Percentiles rank a stretch among this genome's conserved stretches.
Evolutionary conservation across 176 grass and related monocot species (phyloP).

Genomic region (Zizania latifolia): DNA sequence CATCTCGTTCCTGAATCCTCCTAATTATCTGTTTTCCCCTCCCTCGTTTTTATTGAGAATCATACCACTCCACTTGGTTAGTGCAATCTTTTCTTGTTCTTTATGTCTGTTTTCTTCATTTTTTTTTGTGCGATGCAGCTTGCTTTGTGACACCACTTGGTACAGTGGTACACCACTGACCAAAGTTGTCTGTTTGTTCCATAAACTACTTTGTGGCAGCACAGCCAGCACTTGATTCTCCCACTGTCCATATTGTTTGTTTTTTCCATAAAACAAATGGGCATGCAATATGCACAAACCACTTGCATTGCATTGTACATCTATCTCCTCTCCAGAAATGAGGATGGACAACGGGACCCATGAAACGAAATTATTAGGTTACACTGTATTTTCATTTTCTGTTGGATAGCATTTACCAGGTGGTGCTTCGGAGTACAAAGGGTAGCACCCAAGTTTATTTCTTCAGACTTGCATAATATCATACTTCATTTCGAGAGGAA

Average conservation of each 20-base stretch:
- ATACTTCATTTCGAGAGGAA: no score
- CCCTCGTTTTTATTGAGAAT: neutral
- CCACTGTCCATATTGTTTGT: neutral
- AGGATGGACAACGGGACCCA: neutral
- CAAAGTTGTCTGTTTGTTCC: neutral
- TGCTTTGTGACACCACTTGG: neutral
- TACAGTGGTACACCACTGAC: neutral
- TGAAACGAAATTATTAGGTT: neutral
- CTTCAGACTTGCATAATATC: no score
- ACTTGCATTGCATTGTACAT: neutral
- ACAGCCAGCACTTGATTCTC: conserved; percentile 4
- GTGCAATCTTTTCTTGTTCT: neutral
- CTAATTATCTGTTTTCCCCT: neutral
- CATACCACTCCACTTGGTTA: conserved; percentile 25
- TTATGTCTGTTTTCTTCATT: neutral
- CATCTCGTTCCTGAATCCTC: neutral
- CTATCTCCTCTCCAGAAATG: neutral
- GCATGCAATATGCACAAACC: neutral
- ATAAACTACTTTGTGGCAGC: neutral
- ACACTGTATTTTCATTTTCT: neutral
- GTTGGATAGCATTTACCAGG: neutral
- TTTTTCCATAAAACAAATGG: conserved; percentile 13
- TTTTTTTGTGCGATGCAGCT: neutral
- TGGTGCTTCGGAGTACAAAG: neutral
- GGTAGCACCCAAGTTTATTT: no score